Evolutionary conservation across 805 yeast genomes (phyloP), one percentile per base, ranked within the genome.

Genomic region (Wickerhamomyces pijperi): DNA sequence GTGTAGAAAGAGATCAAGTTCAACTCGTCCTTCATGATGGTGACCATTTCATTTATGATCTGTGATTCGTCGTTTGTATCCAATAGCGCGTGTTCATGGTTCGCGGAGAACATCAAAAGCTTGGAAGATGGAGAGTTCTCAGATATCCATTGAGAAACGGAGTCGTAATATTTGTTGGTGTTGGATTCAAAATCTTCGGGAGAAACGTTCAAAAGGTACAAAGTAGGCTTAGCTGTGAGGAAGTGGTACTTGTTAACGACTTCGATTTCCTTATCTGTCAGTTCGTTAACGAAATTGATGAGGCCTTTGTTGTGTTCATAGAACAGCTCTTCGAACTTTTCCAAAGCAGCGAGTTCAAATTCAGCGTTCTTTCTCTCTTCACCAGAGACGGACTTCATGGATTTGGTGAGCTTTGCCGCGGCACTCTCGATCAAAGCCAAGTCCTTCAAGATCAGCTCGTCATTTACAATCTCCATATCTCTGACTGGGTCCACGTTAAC

Each of bases 181-280:
- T 71, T 66, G 33, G 64, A 50, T 13, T 73, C 57, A 55, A 72
- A 86, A 54, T 86, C 95, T 36, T 67, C 70, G 47, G 77, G 79
- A 38, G 77, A 78, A 16, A 84, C 78, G 51, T 87, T 87, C 43
- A 85, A 68, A 36, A 87, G 57, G 45, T 79, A 78, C 14, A 86
- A 74, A 2, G 88, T 76, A n/a, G 96, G 96, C 55, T 87, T 87
- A 3, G 95, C 87, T 1, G 95, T 86, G 37, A 87, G 60, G 37
- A 87, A 72, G 50, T 76, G 79, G 65, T 83, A 74, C 29, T 72
- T 67, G 59, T 83, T 84, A 39, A 85, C 70, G 36, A 79, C 64
- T 21, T 71, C 75, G 34, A 79, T 74, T 50, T 86, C 92, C 20
- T 71, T 72, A 23, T 67, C 63, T 15, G 71, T 64, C 86, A 92